Conservation (phyloP, 2,329 filamentous ascomycete genomes). For the Phyllosticta citriasiana region DNA sequence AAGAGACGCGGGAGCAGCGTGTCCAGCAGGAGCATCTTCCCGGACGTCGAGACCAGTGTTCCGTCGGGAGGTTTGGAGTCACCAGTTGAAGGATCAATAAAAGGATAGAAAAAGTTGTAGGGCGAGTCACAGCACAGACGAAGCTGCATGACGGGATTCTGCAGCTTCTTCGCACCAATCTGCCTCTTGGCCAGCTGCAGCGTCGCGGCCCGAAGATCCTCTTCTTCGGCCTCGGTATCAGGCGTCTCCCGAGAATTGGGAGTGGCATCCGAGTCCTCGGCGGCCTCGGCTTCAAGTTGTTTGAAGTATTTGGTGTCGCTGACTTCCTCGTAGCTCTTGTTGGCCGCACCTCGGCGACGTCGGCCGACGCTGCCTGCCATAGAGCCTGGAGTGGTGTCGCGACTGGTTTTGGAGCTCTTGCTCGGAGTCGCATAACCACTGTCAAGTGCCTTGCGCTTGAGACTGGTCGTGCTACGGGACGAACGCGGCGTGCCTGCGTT, state of each 20-base stretch:
- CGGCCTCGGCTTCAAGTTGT: constrained; percentile 55
- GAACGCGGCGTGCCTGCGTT: constrained; percentile 40
- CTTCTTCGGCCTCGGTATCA: constrained; percentile 45
- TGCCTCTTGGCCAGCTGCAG: constrained; percentile 76
- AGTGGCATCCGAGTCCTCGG: constrained; percentile 30
- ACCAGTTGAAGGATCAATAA: constrained; percentile 38
- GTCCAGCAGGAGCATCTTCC: constrained; percentile 93
- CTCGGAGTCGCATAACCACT: constrained; percentile 39
- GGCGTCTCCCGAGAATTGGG: constrained; percentile 22
- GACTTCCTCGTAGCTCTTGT: constrained; percentile 54
- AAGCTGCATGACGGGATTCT: constrained; percentile 86
- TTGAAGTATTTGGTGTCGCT: constrained; percentile 80
- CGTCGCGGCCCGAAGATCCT: constrained; percentile 55
- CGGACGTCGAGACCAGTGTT: constrained; percentile 73
- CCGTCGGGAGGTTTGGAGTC: constrained; percentile 54
- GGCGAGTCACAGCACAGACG: constrained; percentile 87
- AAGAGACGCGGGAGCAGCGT: constrained; percentile 71
- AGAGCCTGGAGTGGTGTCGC: constrained; percentile 60
- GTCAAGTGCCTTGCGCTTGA: constrained; percentile 45
- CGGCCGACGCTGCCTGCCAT: constrained; percentile 44
- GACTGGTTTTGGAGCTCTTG: constrained; percentile 68
- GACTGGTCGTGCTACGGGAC: constrained; percentile 32
- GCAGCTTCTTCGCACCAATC: constrained; percentile 81
- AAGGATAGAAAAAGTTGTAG: constrained; percentile 95
- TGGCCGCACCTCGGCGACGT: constrained; percentile 28